These are phyloP conservation scores for Fusarium gaditjirri DNA, from an alignment of 2,329 filamentous ascomycete genomes.

Conservation along the genomic window DNA sequence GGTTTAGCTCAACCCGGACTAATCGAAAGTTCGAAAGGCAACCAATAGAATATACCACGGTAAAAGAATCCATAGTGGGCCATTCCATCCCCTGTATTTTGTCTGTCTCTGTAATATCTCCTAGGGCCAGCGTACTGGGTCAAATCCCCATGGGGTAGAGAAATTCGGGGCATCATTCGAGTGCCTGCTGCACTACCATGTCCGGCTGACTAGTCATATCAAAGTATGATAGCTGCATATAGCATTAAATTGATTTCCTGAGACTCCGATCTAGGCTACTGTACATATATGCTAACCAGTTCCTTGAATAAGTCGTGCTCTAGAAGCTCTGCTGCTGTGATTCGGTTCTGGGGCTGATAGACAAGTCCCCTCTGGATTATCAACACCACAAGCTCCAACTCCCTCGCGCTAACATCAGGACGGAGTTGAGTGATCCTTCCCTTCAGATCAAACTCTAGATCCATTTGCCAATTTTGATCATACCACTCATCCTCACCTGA, in stretches of 20 bases:
- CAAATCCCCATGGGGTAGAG: too few species aligned
- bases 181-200: too few species aligned
- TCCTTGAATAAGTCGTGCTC: neutral
- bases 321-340: neutral
- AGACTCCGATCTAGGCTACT: fast-evolving
- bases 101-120: too few species aligned
- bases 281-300: fast-evolving
- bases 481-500: neutral
- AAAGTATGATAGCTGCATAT: too few species aligned
- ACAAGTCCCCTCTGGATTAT: neutral
- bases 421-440: fast-evolving
- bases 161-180: too few species aligned
- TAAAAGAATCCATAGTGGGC: too few species aligned
- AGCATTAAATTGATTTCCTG: fast-evolving
- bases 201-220: too few species aligned
- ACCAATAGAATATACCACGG: too few species aligned
- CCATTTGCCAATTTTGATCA: fast-evolving
- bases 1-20: too few species aligned
- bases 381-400: neutral
- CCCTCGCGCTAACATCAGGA: fast-evolving
- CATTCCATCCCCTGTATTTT: too few species aligned
- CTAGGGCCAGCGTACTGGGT: too few species aligned
- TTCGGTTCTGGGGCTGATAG: neutral
- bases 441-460: fast-evolving
- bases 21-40: too few species aligned